phyloP scores from a whole-genome alignment of 176 grass and related monocot species.

The Aegilops sharonensis region DNA sequence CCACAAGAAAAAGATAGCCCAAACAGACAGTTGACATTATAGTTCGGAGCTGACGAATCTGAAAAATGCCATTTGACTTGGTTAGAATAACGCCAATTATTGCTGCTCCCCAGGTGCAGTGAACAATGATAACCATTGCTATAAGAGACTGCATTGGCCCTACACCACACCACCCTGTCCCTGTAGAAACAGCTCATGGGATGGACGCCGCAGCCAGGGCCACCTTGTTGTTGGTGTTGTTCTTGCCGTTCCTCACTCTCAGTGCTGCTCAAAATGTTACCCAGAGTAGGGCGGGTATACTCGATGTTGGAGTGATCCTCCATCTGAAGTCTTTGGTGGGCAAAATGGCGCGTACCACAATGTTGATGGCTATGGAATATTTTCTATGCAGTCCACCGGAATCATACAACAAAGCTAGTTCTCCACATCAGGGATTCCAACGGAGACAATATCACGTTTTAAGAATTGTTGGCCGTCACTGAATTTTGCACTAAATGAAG shows the following conservation, averaged over 20 bases:
- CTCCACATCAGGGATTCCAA: slow-evolving; percentile 43
- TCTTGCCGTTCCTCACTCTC: neutral
- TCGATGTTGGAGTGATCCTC: slow-evolving; percentile 45
- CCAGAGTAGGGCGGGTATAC: neutral
- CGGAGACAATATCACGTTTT: neutral
- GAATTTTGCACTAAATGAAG: neutral
- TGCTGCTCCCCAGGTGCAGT: neutral
- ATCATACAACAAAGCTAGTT: slow-evolving; percentile 39
- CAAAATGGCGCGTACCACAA: slow-evolving; percentile 37
- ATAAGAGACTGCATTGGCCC: neutral
- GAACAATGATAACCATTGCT: neutral
- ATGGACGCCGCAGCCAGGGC: neutral
- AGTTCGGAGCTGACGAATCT: neutral
- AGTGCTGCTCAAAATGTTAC: neutral
- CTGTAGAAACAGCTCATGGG: neutral
- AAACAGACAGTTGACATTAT: neutral
- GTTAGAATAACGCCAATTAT: neutral
- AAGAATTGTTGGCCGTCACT: neutral
- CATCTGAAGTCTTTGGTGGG: slow-evolving; percentile 32
- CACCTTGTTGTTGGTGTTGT: neutral
- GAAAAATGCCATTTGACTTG: neutral
- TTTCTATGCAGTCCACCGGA: slow-evolving; percentile 40
- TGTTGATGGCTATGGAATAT: slow-evolving; percentile 50
- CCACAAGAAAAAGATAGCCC: neutral
- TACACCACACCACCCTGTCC: neutral